Base-by-base conservation (phyloP, 2,329 filamentous ascomycete genomes). In the Alternaria arbusti region DNA sequence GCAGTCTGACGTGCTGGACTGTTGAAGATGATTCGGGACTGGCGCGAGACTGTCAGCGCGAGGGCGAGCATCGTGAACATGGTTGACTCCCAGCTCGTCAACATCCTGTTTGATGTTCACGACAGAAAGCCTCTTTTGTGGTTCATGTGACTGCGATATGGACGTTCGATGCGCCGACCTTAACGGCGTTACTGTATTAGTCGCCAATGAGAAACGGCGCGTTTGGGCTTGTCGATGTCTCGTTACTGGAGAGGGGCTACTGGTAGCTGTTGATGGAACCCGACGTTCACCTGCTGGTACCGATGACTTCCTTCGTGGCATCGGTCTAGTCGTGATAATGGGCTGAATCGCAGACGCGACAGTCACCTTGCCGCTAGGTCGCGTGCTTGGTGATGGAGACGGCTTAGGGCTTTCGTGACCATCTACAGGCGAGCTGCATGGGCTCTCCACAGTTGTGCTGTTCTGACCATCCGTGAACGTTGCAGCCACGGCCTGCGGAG, bases 11-110 rank as follows among this genome's bases (percentile, higher is more conserved):
- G 71, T 70, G 30, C 45, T 57, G 15, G 64, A 54, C 47, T 63
- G 61, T 49, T 74, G 65, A 9, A 77, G 68, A 59, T 76, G 73
- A 60, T 67, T 65, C 26, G 70, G 70, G 11, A 75, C 62, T 6
- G 70, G 69, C 2, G 67, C 70, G 20, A 76, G 58, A 44, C 72
- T 74, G 26, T 70, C 65, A 58, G 59, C 63, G 12, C 67, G 61
- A 7, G 57, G 56, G 23, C 54, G 65, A 40, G 36, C 17, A 15
- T 66, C 59, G 26, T 60, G 30, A 6, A 64, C n/a, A 11, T 32
- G 7, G 22, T 40, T 25, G 2, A 63, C 54, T 22, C 66, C 51
- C 6, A 50, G 15, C 13, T 67, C 59, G 5, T 69, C 43, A 5
- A 26, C 13, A 4, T 65, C 59, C 13, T 68, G 60, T 11, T 68